Percentiles rank a stretch among this genome's conserved stretches.
phyloP scores from a whole-genome alignment of 805 yeast species.

The Barnettozyma wickerhamii region DNA sequence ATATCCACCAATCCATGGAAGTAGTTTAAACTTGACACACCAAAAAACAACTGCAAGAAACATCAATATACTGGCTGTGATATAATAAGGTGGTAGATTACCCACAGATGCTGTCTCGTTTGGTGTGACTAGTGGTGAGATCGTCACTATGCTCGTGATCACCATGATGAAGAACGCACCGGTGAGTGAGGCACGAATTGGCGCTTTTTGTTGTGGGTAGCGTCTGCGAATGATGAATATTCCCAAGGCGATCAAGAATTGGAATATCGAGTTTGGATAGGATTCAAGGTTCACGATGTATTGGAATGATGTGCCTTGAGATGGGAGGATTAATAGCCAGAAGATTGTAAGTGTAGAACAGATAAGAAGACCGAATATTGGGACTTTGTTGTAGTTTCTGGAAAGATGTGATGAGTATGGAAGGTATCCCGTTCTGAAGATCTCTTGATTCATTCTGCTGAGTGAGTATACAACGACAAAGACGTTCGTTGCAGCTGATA shows the following conservation, averaged over 20 bases:
- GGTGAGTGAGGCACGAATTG: slow-evolving; percentile 44
- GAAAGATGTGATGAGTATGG: slow-evolving; percentile 52
- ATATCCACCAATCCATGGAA: slow-evolving; percentile 46
- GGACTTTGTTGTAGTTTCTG: slow-evolving; percentile 53
- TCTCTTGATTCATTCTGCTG: slow-evolving; percentile 61
- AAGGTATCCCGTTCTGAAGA: slow-evolving; percentile 56
- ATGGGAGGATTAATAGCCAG: slow-evolving; percentile 33
- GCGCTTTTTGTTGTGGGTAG: slow-evolving; percentile 44
- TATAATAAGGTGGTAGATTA: slow-evolving; percentile 31
- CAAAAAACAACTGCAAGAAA: slow-evolving; percentile 47
- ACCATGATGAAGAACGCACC: slow-evolving; percentile 45
- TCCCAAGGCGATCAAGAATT: slow-evolving; percentile 52
- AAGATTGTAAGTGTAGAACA: slow-evolving; percentile 29
- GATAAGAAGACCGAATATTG: slow-evolving; percentile 43
- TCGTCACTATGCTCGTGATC: slow-evolving; percentile 42
- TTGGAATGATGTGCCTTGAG: slow-evolving; percentile 34
- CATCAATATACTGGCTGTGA: slow-evolving; percentile 40
- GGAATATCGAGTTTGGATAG: slow-evolving; percentile 43
- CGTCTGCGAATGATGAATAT: slow-evolving; percentile 48
- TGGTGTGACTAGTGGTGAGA: slow-evolving; percentile 40
- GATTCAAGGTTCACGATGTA: slow-evolving; percentile 43
- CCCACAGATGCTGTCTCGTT: slow-evolving; percentile 20
- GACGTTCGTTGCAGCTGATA: slow-evolving; percentile 61
- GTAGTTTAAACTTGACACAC: slow-evolving; percentile 44
- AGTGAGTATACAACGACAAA: slow-evolving; percentile 56